Evolutionary conservation across 306 rosid species (phyloP).

Genomic region (Quercus dentata): DNA sequence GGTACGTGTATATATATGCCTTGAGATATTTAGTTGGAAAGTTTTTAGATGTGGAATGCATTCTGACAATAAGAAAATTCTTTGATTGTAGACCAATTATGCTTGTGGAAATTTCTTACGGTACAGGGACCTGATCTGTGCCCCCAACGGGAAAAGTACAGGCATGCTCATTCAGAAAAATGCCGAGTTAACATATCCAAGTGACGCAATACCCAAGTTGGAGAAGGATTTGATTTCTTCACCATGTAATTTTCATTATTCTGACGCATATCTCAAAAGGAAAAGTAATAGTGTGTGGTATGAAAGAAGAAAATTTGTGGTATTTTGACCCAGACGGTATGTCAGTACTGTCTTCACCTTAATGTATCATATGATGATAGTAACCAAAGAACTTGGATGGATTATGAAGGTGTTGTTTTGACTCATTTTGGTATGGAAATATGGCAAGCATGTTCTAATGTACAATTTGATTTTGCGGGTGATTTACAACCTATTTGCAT

Average conservation of each 20-base stretch:
- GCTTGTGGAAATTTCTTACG: conserved; percentile 24
- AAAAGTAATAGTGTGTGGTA: conserved; percentile 25
- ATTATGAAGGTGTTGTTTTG: neutral
- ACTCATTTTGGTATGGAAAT: neutral
- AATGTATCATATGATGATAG: neutral
- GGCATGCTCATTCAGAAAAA: conserved; percentile 51
- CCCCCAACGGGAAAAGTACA: conserved; percentile 34
- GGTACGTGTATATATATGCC: conserved; percentile 27
- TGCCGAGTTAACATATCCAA: conserved; percentile 33
- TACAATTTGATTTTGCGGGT: neutral
- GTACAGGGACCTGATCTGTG: conserved; percentile 43
- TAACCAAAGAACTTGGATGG: neutral
- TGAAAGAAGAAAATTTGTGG: conserved; percentile 22
- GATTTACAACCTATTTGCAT: neutral
- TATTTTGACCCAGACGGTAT: conserved; percentile 18
- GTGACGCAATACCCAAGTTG: conserved; percentile 39
- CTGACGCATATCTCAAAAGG: conserved; percentile 32
- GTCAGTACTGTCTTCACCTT: neutral
- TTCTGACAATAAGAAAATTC: conserved; percentile 8
- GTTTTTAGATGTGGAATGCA: conserved; percentile 6
- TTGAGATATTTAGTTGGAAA: neutral
- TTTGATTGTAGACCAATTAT: conserved; percentile 24
- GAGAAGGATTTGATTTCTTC: conserved; percentile 36
- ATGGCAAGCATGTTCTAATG: neutral
- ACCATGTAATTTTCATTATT: conserved; percentile 33